Evolutionary conservation across 805 yeast species (phyloP).

Genomic region (Kregervanrija pseudodelftensis): DNA sequence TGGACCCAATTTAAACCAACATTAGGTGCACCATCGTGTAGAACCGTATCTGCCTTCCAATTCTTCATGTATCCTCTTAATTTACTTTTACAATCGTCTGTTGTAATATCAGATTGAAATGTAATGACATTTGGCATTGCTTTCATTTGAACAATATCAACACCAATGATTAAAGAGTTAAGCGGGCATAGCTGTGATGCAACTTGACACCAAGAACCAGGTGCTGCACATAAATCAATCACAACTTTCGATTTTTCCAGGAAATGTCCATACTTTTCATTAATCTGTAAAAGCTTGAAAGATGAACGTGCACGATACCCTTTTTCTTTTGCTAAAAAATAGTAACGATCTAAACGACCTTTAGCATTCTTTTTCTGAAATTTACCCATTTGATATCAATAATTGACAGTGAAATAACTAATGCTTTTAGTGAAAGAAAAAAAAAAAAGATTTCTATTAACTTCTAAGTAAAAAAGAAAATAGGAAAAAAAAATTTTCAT

Average conservation of each 20-base stretch:
- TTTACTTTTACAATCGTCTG: slow-evolving; percentile 94
- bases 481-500: slow-evolving; percentile 2
- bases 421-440: not conserved
- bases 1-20: slow-evolving; percentile 99
- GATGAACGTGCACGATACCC: slow-evolving; percentile 99
- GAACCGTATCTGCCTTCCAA: slow-evolving; percentile 96
- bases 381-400: slow-evolving; percentile 37
- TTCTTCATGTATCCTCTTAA: slow-evolving; percentile 95
- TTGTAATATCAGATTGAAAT: slow-evolving; percentile 94
- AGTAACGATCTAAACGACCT: slow-evolving; percentile 98
- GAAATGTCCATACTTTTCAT: slow-evolving; percentile 95
- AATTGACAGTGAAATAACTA: not conserved
- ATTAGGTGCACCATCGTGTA: slow-evolving; percentile 99
- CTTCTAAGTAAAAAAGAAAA: slow-evolving; percentile 1
- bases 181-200: slow-evolving; percentile 91
- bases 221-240: slow-evolving; percentile 97
- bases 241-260: slow-evolving; percentile 92
- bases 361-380: slow-evolving; percentile 93
- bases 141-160: slow-evolving; percentile 96
- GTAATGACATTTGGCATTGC: slow-evolving; percentile 93
- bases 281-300: slow-evolving; percentile 88
- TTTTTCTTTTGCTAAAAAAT: slow-evolving; percentile 92
- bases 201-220: slow-evolving; percentile 99
- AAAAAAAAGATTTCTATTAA: not conserved
- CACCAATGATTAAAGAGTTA: slow-evolving; percentile 92